These are phyloP conservation scores for Halophytophthora polymorphica DNA, from an alignment of 352 stramenopile species.

Conservation along the genomic window DNA sequence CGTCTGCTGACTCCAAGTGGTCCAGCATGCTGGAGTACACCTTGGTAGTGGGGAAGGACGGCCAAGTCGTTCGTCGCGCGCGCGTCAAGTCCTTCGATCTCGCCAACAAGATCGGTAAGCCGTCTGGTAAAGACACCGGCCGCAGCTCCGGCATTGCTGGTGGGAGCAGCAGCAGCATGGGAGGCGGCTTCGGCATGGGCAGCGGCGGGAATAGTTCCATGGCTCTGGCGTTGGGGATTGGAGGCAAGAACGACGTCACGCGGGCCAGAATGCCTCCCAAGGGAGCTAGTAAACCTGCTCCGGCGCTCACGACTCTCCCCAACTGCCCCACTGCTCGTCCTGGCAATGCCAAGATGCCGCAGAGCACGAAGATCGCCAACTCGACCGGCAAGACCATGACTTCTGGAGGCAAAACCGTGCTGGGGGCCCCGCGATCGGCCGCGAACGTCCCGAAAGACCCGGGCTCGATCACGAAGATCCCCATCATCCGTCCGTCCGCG, in stretches of 20 bases:
- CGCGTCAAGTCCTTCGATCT: constrained; percentile 82
- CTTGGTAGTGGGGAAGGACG: constrained; percentile 77
- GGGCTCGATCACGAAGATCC: constrained; percentile 61
- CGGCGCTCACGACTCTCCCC: constrained; percentile 57
- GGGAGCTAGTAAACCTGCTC: constrained; percentile 43
- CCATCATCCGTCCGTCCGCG: constrained; percentile 66
- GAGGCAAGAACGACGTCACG: constrained; percentile 32
- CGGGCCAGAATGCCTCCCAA: constrained; percentile 45
- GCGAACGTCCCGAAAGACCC: constrained; percentile 46
- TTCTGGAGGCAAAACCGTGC: constrained; percentile 32
- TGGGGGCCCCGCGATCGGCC: constrained; percentile 30
- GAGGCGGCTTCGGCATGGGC: constrained; percentile 21
- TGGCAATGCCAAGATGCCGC: constrained; percentile 47
- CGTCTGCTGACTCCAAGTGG: constrained; percentile 76
- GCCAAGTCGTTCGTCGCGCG: constrained; percentile 75
- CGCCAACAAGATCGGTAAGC: constrained; percentile 58
- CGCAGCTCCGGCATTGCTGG: constrained; percentile 14
- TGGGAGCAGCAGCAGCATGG: constrained; percentile 13
- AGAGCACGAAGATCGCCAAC: constrained; percentile 45
- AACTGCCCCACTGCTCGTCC: constrained; percentile 54
- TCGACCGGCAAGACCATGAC: constrained; percentile 46
- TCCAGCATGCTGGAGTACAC: constrained; percentile 87
- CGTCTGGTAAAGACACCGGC: constrained; percentile 58
- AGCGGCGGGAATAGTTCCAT: constrained; percentile 26
- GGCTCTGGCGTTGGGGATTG: constrained; percentile 29